Evolutionary conservation across 768 basidiomycete species (phyloP), one percentile per base, ranked within the genome.

Genomic region (Boletus rubroflammeus): DNA sequence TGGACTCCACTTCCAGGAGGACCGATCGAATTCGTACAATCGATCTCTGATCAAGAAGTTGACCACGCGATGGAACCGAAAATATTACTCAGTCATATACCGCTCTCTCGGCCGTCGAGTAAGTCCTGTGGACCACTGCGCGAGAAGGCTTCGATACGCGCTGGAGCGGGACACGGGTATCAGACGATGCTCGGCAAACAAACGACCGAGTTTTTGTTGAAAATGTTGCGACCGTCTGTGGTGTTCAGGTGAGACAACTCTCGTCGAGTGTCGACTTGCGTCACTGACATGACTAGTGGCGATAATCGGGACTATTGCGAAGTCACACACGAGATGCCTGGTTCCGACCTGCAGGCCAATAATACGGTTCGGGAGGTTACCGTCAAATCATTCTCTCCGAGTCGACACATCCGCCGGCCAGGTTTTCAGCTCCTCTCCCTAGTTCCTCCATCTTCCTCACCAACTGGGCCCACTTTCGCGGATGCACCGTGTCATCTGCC

Each of bases 251-350:
- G 46, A 60, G 77, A 61, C 25, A 26, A n/a, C 17, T 10, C 23
- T 35, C 17, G 13, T 47, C 25, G 43, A 29, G 40, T 1, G n/a
- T 38, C 23, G 21, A 46, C 26, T 40, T n/a, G 26, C 1, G 6
- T 32, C 15, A 17, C 29, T 53, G 35, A 56, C 11, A 4, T 25
- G 42, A 25, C 11, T 58, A 90, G 90, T 63, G 94, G 86, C 6
- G 93, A 98, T 71, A 90, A 96, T 68, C 88, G 91, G 47, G 94
- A 97, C 70, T 90, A 90, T 62, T 98, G 94, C 63, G 90, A 92
- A 60, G 79, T 86, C 62, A 72, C 70, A 23, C 89, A 90, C 67
- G 72, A 72, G 32, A 58, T 73, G 9, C 64, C 68, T 4, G 61
- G 56, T n/a, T 56, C 61, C 19, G 63, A 68, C 41, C 45, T 55